Evolutionary conservation across 148 eudicot genomes (phyloP), one percentile per base, ranked within the genome.

Genomic region (Rheum nobile): DNA sequence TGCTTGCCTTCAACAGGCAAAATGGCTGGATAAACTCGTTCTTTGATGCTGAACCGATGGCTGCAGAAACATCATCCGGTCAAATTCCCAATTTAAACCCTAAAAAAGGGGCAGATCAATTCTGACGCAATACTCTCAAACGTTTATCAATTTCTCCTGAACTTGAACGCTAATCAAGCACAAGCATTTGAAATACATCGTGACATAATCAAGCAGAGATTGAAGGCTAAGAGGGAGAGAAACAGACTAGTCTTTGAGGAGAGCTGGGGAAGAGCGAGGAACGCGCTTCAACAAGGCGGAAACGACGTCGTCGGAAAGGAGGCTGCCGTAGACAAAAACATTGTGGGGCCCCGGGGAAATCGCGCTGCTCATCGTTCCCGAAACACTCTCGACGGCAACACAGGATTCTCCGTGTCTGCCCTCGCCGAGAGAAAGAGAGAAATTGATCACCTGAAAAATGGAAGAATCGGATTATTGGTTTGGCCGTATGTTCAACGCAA

Each of bases 11-110:
- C 95, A 42, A 89, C 88, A 13, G 98, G 97, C 42, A 89, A 55
- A 81, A 93, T 89, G 59, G 98, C 98, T 57, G 98, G 98, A 78
- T 93, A 93, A 77, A 93, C 87, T 8, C 95, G 91, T 72, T 84
- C 92, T 80, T 88, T 93, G 86, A 93, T 79, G 84, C 98, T 91
- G 81, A 84, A 93, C 71, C 98, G 79, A 67, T 88, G 95, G 81
- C 98, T 93, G 77, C 70, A 79, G 41, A 73, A 29, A 68, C 39
- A 32, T 32, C 41, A 29, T 59, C 67, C 37, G 2, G 28, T 59
- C 67, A 65, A 31, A 65, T 5, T 6, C 38, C 38, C 19, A 65
- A 65, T 13, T 22, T 0, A 57, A 57, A 57, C 67, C 67, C 34
- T 57, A 57, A 48, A 74, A 8, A 52, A 52, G 54, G 54, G 63